phyloP scores from a whole-genome alignment of 306 rosid genomes.

The Pyrus communis region DNA sequence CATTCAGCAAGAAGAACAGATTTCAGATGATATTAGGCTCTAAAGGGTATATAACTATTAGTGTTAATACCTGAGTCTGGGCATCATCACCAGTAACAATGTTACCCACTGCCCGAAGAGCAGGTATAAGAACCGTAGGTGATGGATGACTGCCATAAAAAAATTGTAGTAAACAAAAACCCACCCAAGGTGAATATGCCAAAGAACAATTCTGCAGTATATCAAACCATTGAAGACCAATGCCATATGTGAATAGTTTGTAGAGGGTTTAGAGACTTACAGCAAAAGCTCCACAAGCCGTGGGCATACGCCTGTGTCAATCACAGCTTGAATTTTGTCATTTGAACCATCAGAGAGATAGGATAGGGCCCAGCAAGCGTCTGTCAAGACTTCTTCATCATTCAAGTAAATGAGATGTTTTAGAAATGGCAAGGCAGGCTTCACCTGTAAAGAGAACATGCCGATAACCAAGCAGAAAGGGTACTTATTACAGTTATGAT shows the following conservation, averaged over 20 bases:
- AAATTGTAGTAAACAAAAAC: constrained; percentile 3
- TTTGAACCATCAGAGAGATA: constrained; percentile 57
- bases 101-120: constrained; percentile 59
- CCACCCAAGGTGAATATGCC: not conserved
- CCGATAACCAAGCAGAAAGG: not conserved
- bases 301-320: constrained; percentile 53
- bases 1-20: not conserved
- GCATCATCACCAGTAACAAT: constrained; percentile 58
- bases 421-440: constrained; percentile 50
- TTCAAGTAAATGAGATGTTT: constrained; percentile 35
- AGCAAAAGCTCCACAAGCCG: constrained; percentile 51
- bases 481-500: not conserved
- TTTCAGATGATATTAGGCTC: not conserved
- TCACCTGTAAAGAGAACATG: constrained; percentile 43
- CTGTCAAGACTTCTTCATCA: constrained; percentile 57
- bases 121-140: constrained; percentile 49
- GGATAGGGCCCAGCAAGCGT: constrained; percentile 65
- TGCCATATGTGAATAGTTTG: not conserved
- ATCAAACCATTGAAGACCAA: not conserved
- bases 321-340: constrained; percentile 53
- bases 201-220: not conserved
- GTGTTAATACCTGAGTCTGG: constrained; percentile 52
- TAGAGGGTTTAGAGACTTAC: constrained; percentile 26
- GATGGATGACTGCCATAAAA: constrained; percentile 47
- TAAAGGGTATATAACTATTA: not conserved